Base-by-base conservation (phyloP, 352 stramenopile genomes). In the Peronospora belbahrii region DNA sequence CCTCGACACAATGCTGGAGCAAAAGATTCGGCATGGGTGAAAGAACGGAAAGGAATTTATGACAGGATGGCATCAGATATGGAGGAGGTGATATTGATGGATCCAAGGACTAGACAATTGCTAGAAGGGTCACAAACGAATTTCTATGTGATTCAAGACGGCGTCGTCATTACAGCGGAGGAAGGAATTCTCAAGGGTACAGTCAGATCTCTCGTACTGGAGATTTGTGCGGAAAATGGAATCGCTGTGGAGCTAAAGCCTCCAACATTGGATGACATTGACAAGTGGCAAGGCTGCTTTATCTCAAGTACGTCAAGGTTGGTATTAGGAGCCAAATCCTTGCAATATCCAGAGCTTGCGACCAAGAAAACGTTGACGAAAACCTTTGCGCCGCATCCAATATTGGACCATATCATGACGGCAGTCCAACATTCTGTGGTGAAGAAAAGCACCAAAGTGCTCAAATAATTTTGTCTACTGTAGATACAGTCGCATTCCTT, bases 101-200 rank as follows among this genome's bases (percentile, higher is more conserved):
- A 92, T n/a, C 80, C 74, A 18, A 41, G 32, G 2, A 80, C 69
- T 17, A 58, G 65, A 23, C 37, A 57, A 5, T 38, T 92, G 32
- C 68, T 85, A 7, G 80, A 92, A 70, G 80, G 76, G 20, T 88
- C 80, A 3, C 80, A 92, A 58, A 88, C 77, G n/a, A 92, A 92
- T 41, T 92, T 92, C 20, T 92, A 81, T 45, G 61, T 55, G 4
- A 69, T 92, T 15, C 62, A 73, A 23, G 41, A 73, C 27, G 70
- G 73, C 14, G 53, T 40, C 0, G 59, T 92, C 33, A 72, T 73
- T 46, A 92, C 77, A 3, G 80, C 77, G 0, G 73, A 78, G 10
- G 69, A 85, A 19, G 71, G 71, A 0, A 88, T 92, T 49, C 44
- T 92, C 5, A 86, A 86, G 30, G 80, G 77, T 14, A 92, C 76